phyloP scores from a whole-genome alignment of 495 filamentous ascomycete genomes.

The Talaromyces ruber region DNA sequence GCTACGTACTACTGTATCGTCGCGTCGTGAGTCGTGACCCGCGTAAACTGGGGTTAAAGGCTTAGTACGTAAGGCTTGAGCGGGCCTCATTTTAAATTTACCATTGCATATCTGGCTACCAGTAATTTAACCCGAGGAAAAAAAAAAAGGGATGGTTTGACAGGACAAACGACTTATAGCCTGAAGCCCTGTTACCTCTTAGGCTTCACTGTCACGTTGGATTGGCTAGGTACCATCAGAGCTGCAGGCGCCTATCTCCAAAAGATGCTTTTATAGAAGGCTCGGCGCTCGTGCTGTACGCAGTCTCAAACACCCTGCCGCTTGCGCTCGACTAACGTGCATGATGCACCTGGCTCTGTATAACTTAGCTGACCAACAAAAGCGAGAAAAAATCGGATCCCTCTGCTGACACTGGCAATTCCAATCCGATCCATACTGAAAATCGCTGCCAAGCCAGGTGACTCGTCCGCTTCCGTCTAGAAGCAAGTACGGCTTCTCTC shows the following conservation, averaged over 20 bases:
- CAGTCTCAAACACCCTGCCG: neutral
- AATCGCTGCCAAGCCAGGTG: neutral
- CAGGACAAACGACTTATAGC: neutral
- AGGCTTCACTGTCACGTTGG: neutral
- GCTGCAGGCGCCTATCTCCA: neutral
- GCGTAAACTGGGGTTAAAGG: neutral
- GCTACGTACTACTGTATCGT: neutral
- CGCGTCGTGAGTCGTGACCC: neutral
- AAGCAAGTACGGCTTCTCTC: neutral
- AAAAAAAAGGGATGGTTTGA: neutral
- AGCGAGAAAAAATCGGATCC: neutral
- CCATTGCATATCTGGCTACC: neutral
- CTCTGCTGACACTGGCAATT: neutral
- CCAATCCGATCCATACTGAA: neutral
- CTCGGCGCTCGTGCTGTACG: neutral
- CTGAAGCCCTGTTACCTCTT: neutral
- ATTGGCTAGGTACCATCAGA: conserved; percentile 1
- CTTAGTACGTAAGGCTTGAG: neutral
- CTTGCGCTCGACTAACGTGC: neutral
- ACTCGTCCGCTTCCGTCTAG: neutral
- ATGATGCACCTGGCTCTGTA: neutral
- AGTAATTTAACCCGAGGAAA: neutral
- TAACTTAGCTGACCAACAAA: neutral
- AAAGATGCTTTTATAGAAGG: neutral
- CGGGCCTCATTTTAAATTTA: neutral